Percentiles rank a stretch among this genome's conserved stretches.
Evolutionary conservation across 352 stramenopile genomes (phyloP).

Genomic region (Pythium aquatile): DNA sequence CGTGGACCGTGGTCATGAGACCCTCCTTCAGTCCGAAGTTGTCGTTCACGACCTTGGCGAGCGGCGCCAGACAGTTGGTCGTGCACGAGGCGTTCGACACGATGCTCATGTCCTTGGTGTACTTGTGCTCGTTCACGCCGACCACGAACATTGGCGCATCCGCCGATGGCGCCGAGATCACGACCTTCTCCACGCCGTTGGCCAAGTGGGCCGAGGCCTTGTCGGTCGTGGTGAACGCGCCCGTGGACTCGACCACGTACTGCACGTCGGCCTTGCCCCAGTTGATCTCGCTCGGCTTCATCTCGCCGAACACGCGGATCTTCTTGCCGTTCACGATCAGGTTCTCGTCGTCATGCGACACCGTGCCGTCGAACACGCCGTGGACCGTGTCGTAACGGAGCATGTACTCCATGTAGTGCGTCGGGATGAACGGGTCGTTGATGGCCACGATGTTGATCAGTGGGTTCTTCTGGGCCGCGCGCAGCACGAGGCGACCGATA

Average conservation of each 20-base stretch:
- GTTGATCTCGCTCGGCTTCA: slow-evolving; percentile 64
- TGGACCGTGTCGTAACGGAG: slow-evolving; percentile 98
- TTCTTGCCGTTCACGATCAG: slow-evolving; percentile 45
- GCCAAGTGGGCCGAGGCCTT: slow-evolving; percentile 82
- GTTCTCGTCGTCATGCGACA: slow-evolving; percentile 87
- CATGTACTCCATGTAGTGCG: slow-evolving; percentile 84
- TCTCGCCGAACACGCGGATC: slow-evolving; percentile 41
- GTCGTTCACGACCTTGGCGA: slow-evolving; percentile 60
- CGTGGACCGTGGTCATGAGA: slow-evolving; percentile 50
- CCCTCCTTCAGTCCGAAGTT: slow-evolving; percentile 58
- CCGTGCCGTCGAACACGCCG: slow-evolving; percentile 87
- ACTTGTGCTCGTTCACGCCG: slow-evolving; percentile 93
- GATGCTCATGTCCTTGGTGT: slow-evolving; percentile 83
- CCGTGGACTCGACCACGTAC: slow-evolving; percentile 96
- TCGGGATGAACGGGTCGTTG: slow-evolving; percentile 62
- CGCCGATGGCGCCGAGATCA: slow-evolving; percentile 95
- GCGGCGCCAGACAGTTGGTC: slow-evolving; percentile 67
- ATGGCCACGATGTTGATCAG: slow-evolving; percentile 51
- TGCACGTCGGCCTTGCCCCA: slow-evolving; percentile 81
- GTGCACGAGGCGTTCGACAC: slow-evolving; percentile 83
- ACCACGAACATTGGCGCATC: slow-evolving; percentile 95
- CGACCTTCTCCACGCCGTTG: slow-evolving; percentile 94
- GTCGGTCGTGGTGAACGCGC: slow-evolving; percentile 92
- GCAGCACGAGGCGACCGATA: slow-evolving; percentile 50
- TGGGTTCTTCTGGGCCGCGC: slow-evolving; percentile 45